These are phyloP conservation scores for Seminavis robusta DNA, from an alignment of 108 stramenopile genomes.

Conservation along the genomic window DNA sequence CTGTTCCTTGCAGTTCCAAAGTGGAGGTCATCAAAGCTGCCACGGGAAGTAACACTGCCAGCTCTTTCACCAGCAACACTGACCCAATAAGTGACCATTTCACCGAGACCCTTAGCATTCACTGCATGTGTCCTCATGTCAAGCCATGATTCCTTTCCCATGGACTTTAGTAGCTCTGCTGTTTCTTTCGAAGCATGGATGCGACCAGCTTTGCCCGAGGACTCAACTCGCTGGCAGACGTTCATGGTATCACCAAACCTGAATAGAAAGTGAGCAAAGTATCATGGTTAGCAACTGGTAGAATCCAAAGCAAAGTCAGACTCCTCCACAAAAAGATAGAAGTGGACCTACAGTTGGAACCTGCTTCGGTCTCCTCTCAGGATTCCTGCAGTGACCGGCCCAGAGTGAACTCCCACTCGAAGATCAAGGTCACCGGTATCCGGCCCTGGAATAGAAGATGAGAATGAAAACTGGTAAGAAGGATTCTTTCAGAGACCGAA, in stretches of 20 bases:
- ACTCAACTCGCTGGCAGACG: constrained; percentile 42
- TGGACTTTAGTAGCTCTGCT: constrained; percentile 29
- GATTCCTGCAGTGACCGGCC: constrained; percentile 43
- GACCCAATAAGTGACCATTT: constrained; percentile 49
- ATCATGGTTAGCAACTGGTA: too few species aligned
- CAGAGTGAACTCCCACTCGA: constrained; percentile 50
- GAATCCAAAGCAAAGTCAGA: too few species aligned
- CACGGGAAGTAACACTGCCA: neutral
- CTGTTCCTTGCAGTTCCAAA: too few species aligned
- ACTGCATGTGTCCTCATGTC: constrained; percentile 26
- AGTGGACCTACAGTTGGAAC: too few species aligned
- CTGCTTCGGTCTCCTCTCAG: constrained; percentile 32
- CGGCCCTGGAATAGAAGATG: too few species aligned
- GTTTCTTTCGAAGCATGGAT: constrained; percentile 47
- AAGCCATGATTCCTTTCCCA: constrained; percentile 45
- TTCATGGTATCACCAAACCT: constrained; percentile 44
- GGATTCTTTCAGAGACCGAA: too few species aligned
- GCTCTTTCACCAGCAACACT: neutral
- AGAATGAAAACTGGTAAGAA: too few species aligned
- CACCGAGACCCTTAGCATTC: constrained; percentile 47
- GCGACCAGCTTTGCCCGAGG: constrained; percentile 21
- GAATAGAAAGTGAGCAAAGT: too few species aligned
- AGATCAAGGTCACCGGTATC: constrained; percentile 30
- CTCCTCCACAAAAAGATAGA: too few species aligned
- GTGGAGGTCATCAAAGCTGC: neutral